Conservation (phyloP, 257 asterid species). For the Pogostemon cablin region DNA sequence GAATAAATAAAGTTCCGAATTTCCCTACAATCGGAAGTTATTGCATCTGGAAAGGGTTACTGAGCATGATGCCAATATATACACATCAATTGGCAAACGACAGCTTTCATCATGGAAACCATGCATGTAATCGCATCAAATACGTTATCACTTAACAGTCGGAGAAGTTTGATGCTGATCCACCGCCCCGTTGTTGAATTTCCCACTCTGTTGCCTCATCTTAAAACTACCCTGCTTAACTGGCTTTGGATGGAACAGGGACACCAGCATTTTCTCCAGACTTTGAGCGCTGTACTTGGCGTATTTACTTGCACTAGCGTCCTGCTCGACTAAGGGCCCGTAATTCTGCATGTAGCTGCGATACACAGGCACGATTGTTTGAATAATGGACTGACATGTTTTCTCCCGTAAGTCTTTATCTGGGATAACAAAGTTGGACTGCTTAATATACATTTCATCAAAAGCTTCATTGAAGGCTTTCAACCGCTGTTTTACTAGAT, state of each 20-base stretch:
- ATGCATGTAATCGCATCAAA: too few relatives aligned
- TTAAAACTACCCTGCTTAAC: constrained; percentile 75
- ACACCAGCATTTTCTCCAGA: constrained; percentile 72
- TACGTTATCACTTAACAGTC: neutral
- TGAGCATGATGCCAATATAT: constrained; percentile 2
- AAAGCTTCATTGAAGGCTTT: constrained; percentile 79
- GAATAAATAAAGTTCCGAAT: constrained; percentile 18
- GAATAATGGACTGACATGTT: constrained; percentile 58
- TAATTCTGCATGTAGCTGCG: constrained; percentile 95
- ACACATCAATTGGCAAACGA: constrained; percentile 17
- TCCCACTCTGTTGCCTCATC: constrained; percentile 66
- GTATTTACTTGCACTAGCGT: constrained; percentile 69
- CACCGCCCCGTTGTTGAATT: constrained; percentile 46
- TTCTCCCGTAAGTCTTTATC: constrained; percentile 73
- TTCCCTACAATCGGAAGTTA: constrained; percentile 22
- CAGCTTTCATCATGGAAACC: neutral
- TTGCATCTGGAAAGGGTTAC: constrained; percentile 4
- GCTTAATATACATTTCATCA: constrained; percentile 74
- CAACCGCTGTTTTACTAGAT: constrained; percentile 77
- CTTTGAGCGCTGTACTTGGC: constrained; percentile 73
- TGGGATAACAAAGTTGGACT: constrained; percentile 60
- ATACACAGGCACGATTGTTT: constrained; percentile 83
- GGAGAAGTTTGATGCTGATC: constrained; percentile 44
- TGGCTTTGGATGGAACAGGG: constrained; percentile 69
- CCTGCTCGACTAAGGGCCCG: constrained; percentile 91